Evolutionary conservation across 2,329 filamentous ascomycete genomes (phyloP).

Genomic region (Fusarium bulbicola): DNA sequence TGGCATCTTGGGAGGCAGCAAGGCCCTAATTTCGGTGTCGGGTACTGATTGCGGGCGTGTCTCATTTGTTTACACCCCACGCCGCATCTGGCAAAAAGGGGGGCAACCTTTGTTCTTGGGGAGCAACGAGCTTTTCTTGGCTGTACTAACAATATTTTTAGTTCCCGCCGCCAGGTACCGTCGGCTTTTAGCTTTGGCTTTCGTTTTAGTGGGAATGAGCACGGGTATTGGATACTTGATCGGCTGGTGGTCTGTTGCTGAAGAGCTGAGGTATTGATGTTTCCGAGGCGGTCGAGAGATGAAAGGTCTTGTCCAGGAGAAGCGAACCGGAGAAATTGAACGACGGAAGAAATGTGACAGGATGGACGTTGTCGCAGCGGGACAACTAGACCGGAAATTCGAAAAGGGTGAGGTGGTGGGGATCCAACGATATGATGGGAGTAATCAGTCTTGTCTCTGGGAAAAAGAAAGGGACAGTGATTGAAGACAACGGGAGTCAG

Average conservation of each 20-base stretch:
- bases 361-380: slow-evolving; percentile 18
- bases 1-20: slow-evolving; percentile 38
- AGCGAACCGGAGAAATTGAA: slow-evolving; percentile 18
- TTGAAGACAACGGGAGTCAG: not conserved
- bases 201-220: slow-evolving; percentile 22
- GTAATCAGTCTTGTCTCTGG: not conserved
- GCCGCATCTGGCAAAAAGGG: slow-evolving; percentile 42
- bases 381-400: not conserved
- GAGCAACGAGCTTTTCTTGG: slow-evolving; percentile 28
- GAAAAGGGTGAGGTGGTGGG: slow-evolving; percentile 18
- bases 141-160: slow-evolving; percentile 24
- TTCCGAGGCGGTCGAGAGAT: not conserved
- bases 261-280: not conserved
- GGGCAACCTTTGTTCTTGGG: slow-evolving; percentile 32
- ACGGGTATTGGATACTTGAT: slow-evolving; percentile 13
- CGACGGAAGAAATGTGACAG: slow-evolving; percentile 16
- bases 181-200: slow-evolving; percentile 14
- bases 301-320: slow-evolving; percentile 4
- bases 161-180: slow-evolving; percentile 35
- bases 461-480: not conserved
- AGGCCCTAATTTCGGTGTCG: slow-evolving; percentile 39
- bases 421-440: slow-evolving; percentile 21
- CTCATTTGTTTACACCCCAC: slow-evolving; percentile 46
- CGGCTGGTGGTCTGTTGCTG: not conserved
- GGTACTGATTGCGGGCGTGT: slow-evolving; percentile 38